Conservation (phyloP, 2,329 filamentous ascomycete genomes). For the Ascochyta viciae-villosae region DNA sequence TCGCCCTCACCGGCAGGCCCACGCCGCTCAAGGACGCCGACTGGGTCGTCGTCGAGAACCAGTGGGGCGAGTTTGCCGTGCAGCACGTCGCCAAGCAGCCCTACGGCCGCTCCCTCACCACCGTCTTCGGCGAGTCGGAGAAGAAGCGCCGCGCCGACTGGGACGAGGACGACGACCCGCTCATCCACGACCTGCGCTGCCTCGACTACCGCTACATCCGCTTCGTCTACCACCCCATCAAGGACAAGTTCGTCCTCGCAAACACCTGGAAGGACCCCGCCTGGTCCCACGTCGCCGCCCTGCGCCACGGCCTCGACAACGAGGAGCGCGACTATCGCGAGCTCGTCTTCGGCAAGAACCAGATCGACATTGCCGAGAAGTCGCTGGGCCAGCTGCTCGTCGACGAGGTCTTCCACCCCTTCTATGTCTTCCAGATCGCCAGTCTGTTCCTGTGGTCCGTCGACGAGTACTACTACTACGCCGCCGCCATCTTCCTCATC, state of each 20-base stretch:
- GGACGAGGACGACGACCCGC: conserved; percentile 75
- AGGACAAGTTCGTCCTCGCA: conserved; percentile 86
- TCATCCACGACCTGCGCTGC: conserved; percentile 75
- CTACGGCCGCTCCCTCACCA: conserved; percentile 69
- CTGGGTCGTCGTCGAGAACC: conserved; percentile 96
- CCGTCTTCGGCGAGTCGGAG: conserved; percentile 71
- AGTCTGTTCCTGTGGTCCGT: conserved; percentile 94
- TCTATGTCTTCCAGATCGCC: conserved; percentile 97
- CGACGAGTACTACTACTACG: conserved; percentile 98
- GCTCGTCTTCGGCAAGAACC: conserved; percentile 85
- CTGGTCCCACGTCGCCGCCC: conserved; percentile 79
- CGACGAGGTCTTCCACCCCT: conserved; percentile 96
- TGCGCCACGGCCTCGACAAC: conserved; percentile 81
- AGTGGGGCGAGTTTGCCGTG: conserved; percentile 92
- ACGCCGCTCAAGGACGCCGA: conserved; percentile 75
- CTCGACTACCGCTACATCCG: conserved; percentile 94
- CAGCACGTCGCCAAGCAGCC: conserved; percentile 68
- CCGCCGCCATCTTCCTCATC: conserved; percentile 91
- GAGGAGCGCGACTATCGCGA: conserved; percentile 87
- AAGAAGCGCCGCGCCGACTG: conserved; percentile 72
- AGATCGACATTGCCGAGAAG: conserved; percentile 94
- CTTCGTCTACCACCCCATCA: conserved; percentile 86
- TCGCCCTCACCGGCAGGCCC: conserved; percentile 74
- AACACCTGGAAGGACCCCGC: conserved; percentile 93
- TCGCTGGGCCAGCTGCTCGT: conserved; percentile 80